Conservation (phyloP, 176 grass and related monocot genomes). For the Chrysopogon serrulatus region DNA sequence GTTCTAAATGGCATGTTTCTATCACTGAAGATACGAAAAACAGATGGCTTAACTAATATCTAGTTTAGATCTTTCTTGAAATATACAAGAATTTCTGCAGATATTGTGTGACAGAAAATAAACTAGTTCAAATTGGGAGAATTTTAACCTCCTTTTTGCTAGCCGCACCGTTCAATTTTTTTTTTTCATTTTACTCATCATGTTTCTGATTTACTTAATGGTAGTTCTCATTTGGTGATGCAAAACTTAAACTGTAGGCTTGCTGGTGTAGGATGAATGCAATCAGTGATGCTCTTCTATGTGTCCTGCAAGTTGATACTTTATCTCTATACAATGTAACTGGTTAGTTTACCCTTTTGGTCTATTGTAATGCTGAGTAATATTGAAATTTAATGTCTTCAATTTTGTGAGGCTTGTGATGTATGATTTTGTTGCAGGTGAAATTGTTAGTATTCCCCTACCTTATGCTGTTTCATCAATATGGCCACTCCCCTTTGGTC, state of each 20-base stretch:
- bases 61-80: neutral
- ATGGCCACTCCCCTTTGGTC: conserved; percentile 75
- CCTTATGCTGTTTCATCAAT: conserved; percentile 84
- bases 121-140: neutral
- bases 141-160: neutral
- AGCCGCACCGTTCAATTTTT: neutral
- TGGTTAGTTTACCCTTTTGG: conserved; percentile 35
- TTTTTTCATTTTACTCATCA: neutral
- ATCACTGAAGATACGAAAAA: neutral
- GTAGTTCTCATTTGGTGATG: conserved; percentile 18
- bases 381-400: neutral
- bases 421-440: conserved; percentile 52
- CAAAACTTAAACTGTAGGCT: conserved; percentile 49
- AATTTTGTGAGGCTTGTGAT: neutral
- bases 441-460: conserved; percentile 68
- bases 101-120: neutral
- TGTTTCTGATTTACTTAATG: conserved; percentile 21
- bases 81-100: neutral
- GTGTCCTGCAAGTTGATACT: conserved; percentile 81
- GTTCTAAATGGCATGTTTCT: neutral
- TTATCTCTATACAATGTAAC: conserved; percentile 80
- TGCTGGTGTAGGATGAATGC: conserved; percentile 87
- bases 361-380: neutral
- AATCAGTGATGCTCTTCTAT: conserved; percentile 77
- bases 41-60: neutral